Conservation (phyloP, 371 early-diverging fungal genomes). For the Coemansia sp. region DNA sequence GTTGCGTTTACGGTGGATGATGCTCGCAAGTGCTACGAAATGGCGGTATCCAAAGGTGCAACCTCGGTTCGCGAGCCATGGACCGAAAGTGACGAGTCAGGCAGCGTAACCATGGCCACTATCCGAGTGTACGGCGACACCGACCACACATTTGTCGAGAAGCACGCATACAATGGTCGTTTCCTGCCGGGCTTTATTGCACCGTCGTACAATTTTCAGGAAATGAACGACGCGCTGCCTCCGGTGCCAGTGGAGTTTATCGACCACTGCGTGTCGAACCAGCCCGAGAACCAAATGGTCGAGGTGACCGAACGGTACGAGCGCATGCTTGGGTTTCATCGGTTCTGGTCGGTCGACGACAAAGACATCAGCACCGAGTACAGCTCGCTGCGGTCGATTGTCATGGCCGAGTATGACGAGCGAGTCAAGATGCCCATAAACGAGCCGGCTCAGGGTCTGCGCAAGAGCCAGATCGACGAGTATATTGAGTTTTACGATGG, state of each 20-base stretch:
- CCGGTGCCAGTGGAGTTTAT: constrained; percentile 67
- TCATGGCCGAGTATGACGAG: constrained; percentile 93
- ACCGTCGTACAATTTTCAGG: constrained; percentile 60
- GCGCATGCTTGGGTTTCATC: constrained; percentile 88
- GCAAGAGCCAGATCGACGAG: constrained; percentile 96
- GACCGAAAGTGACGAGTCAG: constrained; percentile 79
- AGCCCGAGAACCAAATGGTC: constrained; percentile 89
- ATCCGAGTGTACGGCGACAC: constrained; percentile 91
- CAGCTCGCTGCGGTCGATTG: constrained; percentile 90
- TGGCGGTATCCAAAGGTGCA: constrained; percentile 89
- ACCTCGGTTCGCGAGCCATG: constrained; percentile 79
- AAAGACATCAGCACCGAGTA: constrained; percentile 94
- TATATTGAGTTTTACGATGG: constrained; percentile 94
- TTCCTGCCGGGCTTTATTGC: constrained; percentile 83
- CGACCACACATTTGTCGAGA: constrained; percentile 91
- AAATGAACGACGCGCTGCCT: constrained; percentile 69
- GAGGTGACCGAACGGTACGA: constrained; percentile 84
- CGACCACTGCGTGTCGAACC: constrained; percentile 96
- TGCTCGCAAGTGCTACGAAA: constrained; percentile 71
- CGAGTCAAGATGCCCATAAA: constrained; percentile 96
- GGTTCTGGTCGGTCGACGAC: constrained; percentile 99
- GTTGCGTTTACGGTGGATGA: constrained; percentile 93
- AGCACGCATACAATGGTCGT: constrained; percentile 75
- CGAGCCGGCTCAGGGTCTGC: constrained; percentile 93
- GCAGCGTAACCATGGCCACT: constrained; percentile 89